phyloP scores from a whole-genome alignment of 169 alveolate genomes.

The Plasmodium reichenowi region DNA sequence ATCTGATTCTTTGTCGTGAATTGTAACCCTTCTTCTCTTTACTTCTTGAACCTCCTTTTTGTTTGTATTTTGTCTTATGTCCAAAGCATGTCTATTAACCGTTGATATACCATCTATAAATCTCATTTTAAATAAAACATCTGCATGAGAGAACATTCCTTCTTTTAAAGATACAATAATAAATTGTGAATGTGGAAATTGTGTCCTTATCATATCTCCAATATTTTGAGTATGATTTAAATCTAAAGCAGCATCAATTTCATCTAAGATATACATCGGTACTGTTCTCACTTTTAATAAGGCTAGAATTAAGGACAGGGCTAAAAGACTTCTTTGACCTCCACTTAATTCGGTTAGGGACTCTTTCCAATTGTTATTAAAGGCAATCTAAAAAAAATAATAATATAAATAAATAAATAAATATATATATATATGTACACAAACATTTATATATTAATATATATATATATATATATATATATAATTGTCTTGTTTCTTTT shows the following conservation, averaged over 20 bases:
- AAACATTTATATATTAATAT: neutral
- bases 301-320: constrained; percentile 97
- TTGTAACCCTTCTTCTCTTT: constrained; percentile 54
- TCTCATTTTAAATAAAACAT: constrained; percentile 95
- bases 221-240: constrained; percentile 98
- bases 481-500: neutral
- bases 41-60: constrained; percentile 44
- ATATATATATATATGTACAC: neutral
- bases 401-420: too few species aligned
- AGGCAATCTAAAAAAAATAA: constrained; percentile 88
- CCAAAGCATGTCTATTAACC: constrained; percentile 82
- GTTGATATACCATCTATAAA: constrained; percentile 94
- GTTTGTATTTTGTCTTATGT: constrained; percentile 20
- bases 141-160: constrained; percentile 99
- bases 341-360: constrained; percentile 93
- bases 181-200: constrained; percentile 97
- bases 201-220: constrained; percentile 97
- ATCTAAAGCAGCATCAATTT: constrained; percentile 99
- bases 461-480: neutral
- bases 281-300: constrained; percentile 97
- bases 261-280: constrained; percentile 99
- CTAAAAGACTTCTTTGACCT: constrained; percentile 98
- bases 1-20: constrained; percentile 66
- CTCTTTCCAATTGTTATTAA: constrained; percentile 95
- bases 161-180: constrained; percentile 97